phyloP scores from a whole-genome alignment of 768 basidiomycete genomes.

The Kwoniella dejecticola region DNA sequence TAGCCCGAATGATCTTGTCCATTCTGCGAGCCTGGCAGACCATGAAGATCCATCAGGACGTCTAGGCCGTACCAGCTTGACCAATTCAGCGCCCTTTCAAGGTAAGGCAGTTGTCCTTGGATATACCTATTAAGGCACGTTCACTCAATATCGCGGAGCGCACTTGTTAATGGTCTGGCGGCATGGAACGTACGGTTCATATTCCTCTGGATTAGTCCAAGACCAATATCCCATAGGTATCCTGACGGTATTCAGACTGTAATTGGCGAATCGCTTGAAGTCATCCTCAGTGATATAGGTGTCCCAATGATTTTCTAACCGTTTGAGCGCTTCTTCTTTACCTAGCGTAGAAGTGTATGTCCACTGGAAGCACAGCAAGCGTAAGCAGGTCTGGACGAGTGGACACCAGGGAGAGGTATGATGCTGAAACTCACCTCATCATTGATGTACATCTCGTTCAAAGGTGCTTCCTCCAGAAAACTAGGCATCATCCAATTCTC shows the following conservation, averaged over 20 bases:
- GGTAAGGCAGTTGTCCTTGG: conserved; percentile 39
- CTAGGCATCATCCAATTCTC: conserved; percentile 52
- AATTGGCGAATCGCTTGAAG: conserved; percentile 40
- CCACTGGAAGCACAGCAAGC: conserved; percentile 28
- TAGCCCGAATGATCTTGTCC: conserved; percentile 47
- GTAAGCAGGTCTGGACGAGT: no score
- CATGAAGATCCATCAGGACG: conserved; percentile 49
- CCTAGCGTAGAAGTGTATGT: conserved; percentile 38
- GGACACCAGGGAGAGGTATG: no score
- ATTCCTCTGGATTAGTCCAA: conserved; percentile 35
- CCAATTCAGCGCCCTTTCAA: conserved; percentile 46
- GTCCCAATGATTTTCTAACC: conserved; percentile 43
- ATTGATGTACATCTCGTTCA: conserved; percentile 24
- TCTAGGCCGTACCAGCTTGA: conserved; percentile 43
- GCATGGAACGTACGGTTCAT: conserved; percentile 33
- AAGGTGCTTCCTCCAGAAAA: conserved; percentile 30
- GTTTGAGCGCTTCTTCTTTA: conserved; percentile 27
- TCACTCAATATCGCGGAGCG: no score
- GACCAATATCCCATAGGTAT: conserved; percentile 51
- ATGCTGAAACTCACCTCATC: conserved; percentile 30
- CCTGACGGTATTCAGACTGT: conserved; percentile 44
- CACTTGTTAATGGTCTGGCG: no score
- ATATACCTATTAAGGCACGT: conserved; percentile 23
- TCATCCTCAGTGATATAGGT: conserved; percentile 49
- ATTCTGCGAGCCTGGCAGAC: conserved; percentile 41